phyloP scores from a whole-genome alignment of 441 rosid genomes.

The Omphalea diandra region DNA sequence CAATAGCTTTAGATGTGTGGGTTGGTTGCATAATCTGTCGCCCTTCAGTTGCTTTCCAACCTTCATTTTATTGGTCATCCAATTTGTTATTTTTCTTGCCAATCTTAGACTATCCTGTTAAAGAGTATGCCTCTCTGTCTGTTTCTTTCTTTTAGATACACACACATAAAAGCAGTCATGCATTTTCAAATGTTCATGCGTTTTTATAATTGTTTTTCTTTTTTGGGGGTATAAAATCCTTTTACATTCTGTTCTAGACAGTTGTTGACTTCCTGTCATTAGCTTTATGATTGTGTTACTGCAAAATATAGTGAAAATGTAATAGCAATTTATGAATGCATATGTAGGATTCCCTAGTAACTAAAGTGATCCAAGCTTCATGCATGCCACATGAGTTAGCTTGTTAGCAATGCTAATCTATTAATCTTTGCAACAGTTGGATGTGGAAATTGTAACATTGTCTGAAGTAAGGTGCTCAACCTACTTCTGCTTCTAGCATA shows the following conservation, averaged over 20 bases:
- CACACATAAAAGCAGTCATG: background rate
- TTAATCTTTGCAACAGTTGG: background rate
- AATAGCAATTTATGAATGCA: background rate
- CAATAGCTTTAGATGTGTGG: background rate
- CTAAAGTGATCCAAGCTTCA: background rate
- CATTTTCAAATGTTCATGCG: background rate
- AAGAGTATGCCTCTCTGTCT: background rate
- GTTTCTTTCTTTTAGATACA: background rate
- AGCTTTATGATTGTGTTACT: background rate
- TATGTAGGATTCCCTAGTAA: background rate
- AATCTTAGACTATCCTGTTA: background rate
- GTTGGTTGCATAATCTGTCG: conserved; percentile 2
- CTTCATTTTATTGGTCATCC: background rate
- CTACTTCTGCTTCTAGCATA: background rate
- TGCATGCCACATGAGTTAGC: background rate
- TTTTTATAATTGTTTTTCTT: background rate
- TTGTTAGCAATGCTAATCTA: background rate
- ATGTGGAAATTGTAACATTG: background rate
- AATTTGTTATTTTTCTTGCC: background rate
- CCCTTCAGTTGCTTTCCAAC: too few relatives aligned
- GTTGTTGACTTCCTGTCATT: background rate
- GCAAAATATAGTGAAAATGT: background rate
- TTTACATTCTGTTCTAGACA: background rate
- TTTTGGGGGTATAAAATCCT: background rate
- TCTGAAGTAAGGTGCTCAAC: background rate